phyloP scores from a whole-genome alignment of 176 grass and related monocot species.

The Carex scoparia region DNA sequence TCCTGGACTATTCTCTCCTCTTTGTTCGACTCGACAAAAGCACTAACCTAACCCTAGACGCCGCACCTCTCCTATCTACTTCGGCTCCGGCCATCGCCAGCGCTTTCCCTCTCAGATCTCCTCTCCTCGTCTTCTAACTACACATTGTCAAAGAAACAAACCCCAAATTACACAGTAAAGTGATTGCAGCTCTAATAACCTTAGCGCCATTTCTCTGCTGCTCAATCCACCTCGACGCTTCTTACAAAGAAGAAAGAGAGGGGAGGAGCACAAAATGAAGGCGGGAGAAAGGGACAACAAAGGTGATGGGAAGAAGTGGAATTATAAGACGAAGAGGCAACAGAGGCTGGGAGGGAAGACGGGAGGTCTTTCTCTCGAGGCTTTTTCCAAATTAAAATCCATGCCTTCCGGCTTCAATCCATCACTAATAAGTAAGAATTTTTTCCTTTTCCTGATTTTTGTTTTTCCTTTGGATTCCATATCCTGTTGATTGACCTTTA shows the following conservation, averaged over 20 bases:
- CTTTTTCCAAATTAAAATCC: constrained; percentile 78
- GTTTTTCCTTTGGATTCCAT: not conserved
- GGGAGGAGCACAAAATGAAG: constrained; percentile 5
- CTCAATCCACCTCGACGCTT: no score
- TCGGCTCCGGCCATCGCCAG: no score
- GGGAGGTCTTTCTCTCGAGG: constrained; percentile 72
- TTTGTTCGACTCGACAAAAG: not conserved
- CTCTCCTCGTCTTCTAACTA: not conserved
- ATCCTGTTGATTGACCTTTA: not conserved
- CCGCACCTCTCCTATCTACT: not conserved
- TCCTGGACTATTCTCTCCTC: not conserved
- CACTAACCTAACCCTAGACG: not conserved
- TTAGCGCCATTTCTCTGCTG: not conserved
- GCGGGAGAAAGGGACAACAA: not conserved
- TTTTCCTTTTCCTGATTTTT: not conserved
- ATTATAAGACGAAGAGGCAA: constrained; percentile 48
- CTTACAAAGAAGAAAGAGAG: not conserved
- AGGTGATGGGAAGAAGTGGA: constrained; percentile 38
- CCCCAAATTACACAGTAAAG: not conserved
- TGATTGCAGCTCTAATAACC: not conserved
- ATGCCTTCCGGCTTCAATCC: constrained; percentile 67
- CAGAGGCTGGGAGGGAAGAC: constrained; percentile 63
- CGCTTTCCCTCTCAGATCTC: not conserved
- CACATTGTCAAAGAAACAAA: not conserved
- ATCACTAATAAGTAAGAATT: constrained; percentile 53